Percentiles rank a stretch among this genome's conserved stretches.
Evolutionary conservation across 805 yeast genomes (phyloP).

Genomic region (Trichomonascus vanleenenianus): DNA sequence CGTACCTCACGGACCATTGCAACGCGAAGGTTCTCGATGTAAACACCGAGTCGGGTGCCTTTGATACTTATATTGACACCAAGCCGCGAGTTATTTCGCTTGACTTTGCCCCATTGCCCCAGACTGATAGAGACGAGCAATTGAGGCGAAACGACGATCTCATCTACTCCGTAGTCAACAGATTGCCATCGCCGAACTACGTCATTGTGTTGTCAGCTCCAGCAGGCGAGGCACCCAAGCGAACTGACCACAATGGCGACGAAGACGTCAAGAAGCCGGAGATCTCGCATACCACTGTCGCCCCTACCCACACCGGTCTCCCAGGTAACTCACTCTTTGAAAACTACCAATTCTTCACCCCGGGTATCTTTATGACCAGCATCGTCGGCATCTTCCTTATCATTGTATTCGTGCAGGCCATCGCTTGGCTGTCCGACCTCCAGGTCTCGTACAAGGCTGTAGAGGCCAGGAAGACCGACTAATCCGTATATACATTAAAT

Average conservation of each 20-base stretch:
- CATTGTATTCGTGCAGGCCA: constrained; percentile 49
- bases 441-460: constrained; percentile 60
- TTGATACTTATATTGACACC: constrained; percentile 54
- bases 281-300: constrained; percentile 1
- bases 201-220: constrained; percentile 25
- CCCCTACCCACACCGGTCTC: not conserved
- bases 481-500: too few species aligned
- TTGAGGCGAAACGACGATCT: constrained; percentile 20
- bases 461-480: not conserved
- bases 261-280: constrained; percentile 1
- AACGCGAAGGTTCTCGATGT: constrained; percentile 40
- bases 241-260: constrained; percentile 9
- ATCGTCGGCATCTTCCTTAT: constrained; percentile 58
- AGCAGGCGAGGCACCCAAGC: constrained; percentile 7
- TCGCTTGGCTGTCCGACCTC: constrained; percentile 62
- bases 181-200: constrained; percentile 28
- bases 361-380: constrained; percentile 73
- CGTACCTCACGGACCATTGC: constrained; percentile 42
- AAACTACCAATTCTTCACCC: constrained; percentile 62
- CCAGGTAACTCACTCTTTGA: constrained; percentile 40
- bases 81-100: constrained; percentile 55
- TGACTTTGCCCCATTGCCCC: constrained; percentile 45
- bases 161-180: constrained; percentile 23
- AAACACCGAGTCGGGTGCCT: constrained; percentile 35
- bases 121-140: constrained; percentile 5